Evolutionary conservation across 139 green algal genomes (phyloP), one percentile per base, ranked within the genome.

Genomic region (Pleodorina starrii): DNA sequence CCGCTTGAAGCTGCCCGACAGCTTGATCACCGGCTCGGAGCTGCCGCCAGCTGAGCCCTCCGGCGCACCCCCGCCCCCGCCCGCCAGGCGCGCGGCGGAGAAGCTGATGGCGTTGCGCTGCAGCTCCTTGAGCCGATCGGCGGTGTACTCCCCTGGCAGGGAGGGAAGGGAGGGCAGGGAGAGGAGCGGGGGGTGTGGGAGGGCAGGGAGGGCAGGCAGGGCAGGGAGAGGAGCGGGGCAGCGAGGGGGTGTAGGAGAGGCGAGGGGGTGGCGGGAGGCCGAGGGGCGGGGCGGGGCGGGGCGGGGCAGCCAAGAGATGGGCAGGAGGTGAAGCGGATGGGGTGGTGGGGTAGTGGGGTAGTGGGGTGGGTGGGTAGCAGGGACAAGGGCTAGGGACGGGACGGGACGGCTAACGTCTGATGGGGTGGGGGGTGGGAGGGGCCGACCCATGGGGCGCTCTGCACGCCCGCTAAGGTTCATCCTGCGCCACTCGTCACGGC

Each of bases 1-100:
- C 0, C 87, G 89, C 82, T 97, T 97, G 91, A 97, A 97, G 71
- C 89, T 96, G 43, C 95, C 94, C 9, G 94, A 95, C 6, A 97
- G 89, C 91, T 96, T 96, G 91, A 97, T 94, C 25, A 87, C 73
- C 27, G 80, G 66, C 72, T 88, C 81, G 14, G 35, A 17, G 3
- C 57, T 66, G 19, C n/a, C 57, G 32, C 75, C 88, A 29, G 60
- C 60, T 16, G 0, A 43, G 43, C 81, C 74, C 11, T 76, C 72
- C 40, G 72, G 16, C 7, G 40, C 25, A 35, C 29, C 54, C n/a
- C 54, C 72, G 69, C 50, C 57, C 7, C 19, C 17, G 21, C 66
- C 50, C 46, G 48, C 46, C 6, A 90, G 89, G 76, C 79, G 87
- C 48, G 86, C 69, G 25, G 86, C 88, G 25, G 91, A 91, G 66